Evolutionary conservation across 192 early-diverging fungal genomes (phyloP), one percentile per base, ranked within the genome.

Genomic region (Backusella liffmaniae): DNA sequence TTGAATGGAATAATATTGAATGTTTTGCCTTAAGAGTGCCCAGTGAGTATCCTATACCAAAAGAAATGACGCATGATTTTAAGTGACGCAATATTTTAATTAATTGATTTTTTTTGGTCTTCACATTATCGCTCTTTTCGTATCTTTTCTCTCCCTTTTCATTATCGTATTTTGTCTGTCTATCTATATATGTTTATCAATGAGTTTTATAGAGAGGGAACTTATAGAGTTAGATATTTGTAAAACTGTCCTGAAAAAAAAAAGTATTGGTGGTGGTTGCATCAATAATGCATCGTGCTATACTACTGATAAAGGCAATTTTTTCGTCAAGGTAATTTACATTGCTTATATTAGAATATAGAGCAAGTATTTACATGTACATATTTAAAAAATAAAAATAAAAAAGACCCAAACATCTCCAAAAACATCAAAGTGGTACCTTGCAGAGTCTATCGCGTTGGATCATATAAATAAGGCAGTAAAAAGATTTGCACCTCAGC

Each of bases 341-440:
- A 34, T 13, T 34, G 26, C n/a, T 30, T 16, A 35, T 34, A 66
- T 34, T 34, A 66, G 4, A 66, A 16, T 5, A 34, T 34, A 9
- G 3, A n/a, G 15, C n/a, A n/a, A 37, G 10, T 67, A 9, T 18
- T 30, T 34, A 67, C 18, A 67, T 36, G 4, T 9, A 16, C 0
- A 67, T 44, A 36, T 16, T 18, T 32, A 32, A 32, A 32, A 32
- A 32, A 32, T 35, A 18, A 18, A 34, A 35, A 66, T 35, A 16
- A 39, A 67, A 34, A 36, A 67, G 67, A 68, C 67, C 0, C 34
- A 39, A 37, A n/a, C 35, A 34, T 36, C 32, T 18, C n/a, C 34
- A 68, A 68, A 68, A 21, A 37, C 67, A 23, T 23, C 67, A 9
- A 8, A 68, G 35, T 67, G 66, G 66, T 67, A 36, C 21, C 66